Base-by-base conservation (phyloP, 2,329 filamentous ascomycete genomes). In the Talaromyces marneffei region DNA sequence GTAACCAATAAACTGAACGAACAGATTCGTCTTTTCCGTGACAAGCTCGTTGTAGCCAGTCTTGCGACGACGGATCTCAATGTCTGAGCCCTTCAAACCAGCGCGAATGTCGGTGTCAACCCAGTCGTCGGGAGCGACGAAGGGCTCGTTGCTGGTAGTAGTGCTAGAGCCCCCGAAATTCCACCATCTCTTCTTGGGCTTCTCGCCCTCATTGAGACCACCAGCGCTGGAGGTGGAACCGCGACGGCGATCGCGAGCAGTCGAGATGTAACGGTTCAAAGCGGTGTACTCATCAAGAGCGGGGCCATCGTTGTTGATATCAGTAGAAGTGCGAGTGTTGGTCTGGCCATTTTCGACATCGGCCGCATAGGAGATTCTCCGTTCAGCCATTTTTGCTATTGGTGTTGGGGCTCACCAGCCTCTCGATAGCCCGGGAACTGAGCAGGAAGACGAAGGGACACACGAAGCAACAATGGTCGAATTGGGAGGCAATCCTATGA, bases 1-100 rank as follows among this genome's bases (percentile, higher is more conserved):
- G 79, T 86, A 89, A 69, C 82, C 81, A 66, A 89, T 75, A 76
- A 89, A 89, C 77, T 89, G 86, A 75, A 86, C 75, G 71, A 88
- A 80, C 78, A 87, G 76, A 77, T 88, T 89, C 75, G 86, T 84
- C 79, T 88, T 88, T 77, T 89, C 87, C 27, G 85, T 83, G 37
- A 81, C 79, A 71, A 89, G 80, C 73, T 89, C 87, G 77, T 89
- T 89, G 77, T 75, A 88, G 62, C 87, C 87, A 65, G 80, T 80
- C 69, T 81, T 81, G 76, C 83, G 87, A 65, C 87, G 80, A 67
- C 87, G 82, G 50, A 67, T 66, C 68, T 88, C 86, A 60, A 87
- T 84, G 63, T 87, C 84, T 62, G 71, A 65, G 57, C 73, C 70
- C 58, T 78, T 78, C 64, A 89, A 79, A 79, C 87, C 87, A 62